A percentile compares a stretch with the other conserved stretches of the same genome.
Evolutionary conservation across 1,284 basidiomycete genomes (phyloP).

Genomic region (Ustilago curta): DNA sequence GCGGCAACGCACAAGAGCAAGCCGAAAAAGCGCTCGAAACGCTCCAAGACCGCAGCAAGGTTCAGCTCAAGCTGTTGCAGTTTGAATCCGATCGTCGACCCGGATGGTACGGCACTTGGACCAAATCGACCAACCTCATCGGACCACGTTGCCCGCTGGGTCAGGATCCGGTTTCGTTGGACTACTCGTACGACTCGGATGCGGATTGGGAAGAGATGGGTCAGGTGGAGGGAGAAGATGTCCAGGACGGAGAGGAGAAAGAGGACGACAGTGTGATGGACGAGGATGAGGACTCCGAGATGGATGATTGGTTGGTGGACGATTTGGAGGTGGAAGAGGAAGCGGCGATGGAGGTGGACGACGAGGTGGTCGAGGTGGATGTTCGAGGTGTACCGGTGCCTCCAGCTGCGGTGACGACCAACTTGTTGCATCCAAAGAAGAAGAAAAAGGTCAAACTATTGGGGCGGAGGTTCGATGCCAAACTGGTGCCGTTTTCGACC

Average conservation of each 20-base stretch:
- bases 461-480: constrained; percentile 63
- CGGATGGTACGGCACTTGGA: constrained; percentile 67
- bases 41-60: constrained; percentile 56
- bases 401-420: constrained; percentile 16
- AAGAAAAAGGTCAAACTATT: constrained; percentile 65
- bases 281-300: constrained; percentile 64
- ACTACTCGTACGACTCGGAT: constrained; percentile 67
- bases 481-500: constrained; percentile 63
- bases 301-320: constrained; percentile 68
- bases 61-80: constrained; percentile 65
- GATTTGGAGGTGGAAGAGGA: constrained; percentile 66
- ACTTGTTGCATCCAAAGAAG: constrained; percentile 58
- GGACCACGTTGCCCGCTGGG: constrained; percentile 60
- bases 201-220: constrained; percentile 67
- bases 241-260: constrained; percentile 56
- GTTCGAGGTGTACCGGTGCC: constrained; percentile 36
- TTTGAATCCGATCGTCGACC: constrained; percentile 65
- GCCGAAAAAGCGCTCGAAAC: constrained; percentile 56
- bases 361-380: constrained; percentile 51
- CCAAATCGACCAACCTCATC: constrained; percentile 64
- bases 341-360: constrained; percentile 40
- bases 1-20: constrained; percentile 61
- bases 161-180: constrained; percentile 65
- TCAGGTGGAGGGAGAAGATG: constrained; percentile 64
- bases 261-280: constrained; percentile 51